phyloP scores from a whole-genome alignment of 2,329 filamentous ascomycete genomes.

The Verticillium albo-atrum region DNA sequence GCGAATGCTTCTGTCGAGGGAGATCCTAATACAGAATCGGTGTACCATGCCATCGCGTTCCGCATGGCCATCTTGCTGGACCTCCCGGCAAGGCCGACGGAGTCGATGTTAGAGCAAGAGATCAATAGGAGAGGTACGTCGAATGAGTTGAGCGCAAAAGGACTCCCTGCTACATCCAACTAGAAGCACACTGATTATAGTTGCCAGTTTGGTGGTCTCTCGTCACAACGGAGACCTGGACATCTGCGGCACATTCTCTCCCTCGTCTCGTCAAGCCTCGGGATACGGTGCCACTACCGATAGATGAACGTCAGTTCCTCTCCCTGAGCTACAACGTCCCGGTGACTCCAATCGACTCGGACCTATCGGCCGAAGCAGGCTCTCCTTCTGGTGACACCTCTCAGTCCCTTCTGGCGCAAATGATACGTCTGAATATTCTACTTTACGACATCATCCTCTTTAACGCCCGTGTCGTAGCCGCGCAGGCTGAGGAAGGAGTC shows the following conservation, averaged over 20 bases:
- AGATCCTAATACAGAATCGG: slow-evolving; percentile 27
- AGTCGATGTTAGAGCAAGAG: slow-evolving; percentile 24
- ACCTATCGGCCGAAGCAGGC: neutral
- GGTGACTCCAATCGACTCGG: neutral
- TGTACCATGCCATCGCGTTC: slow-evolving; percentile 31
- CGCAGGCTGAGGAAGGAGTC: slow-evolving; percentile 9
- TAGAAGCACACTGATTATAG: too few relatives aligned
- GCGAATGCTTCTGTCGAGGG: slow-evolving; percentile 25
- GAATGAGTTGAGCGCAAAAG: neutral
- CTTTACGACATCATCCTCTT: slow-evolving; percentile 34
- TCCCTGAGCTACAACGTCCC: slow-evolving; percentile 1
- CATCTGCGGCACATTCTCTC: slow-evolving; percentile 15
- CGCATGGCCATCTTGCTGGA: slow-evolving; percentile 28
- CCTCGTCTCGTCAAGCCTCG: slow-evolving; percentile 13
- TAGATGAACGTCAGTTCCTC: slow-evolving; percentile 30
- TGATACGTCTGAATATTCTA: slow-evolving; percentile 21
- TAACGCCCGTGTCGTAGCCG: slow-evolving; percentile 24
- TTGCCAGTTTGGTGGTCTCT: slow-evolving; percentile 15
- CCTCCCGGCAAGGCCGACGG: slow-evolving; percentile 22
- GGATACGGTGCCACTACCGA: slow-evolving; percentile 24
- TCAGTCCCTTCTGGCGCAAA: slow-evolving; percentile 21
- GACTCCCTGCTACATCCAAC: too few relatives aligned
- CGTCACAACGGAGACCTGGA: slow-evolving; percentile 17
- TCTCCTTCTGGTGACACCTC: slow-evolving; percentile 7
- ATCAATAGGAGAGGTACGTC: slow-evolving; percentile 23